These are phyloP conservation scores for Trichoderma orchidacearum DNA, from an alignment of 495 filamentous ascomycete genomes.

Conservation along the genomic window DNA sequence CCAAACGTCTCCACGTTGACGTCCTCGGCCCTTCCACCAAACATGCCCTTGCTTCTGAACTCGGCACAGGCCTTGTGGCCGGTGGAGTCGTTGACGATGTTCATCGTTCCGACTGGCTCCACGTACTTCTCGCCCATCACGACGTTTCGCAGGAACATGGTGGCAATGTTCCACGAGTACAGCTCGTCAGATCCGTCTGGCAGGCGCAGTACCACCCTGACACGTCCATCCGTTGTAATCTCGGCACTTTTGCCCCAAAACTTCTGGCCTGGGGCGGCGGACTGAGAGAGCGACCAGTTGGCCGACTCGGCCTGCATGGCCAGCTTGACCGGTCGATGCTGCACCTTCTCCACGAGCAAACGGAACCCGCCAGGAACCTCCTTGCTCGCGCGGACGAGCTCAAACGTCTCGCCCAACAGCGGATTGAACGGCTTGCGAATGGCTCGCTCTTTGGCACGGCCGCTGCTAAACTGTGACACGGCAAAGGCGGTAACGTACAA, in stretches of 20 bases:
- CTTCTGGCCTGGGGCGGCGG: constrained; percentile 79
- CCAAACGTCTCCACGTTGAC: constrained; percentile 61
- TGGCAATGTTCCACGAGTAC: constrained; percentile 75
- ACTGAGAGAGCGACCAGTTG: constrained; percentile 74
- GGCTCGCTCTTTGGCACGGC: constrained; percentile 73
- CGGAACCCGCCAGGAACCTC: constrained; percentile 61
- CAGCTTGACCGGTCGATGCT: constrained; percentile 79
- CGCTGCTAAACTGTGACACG: constrained; percentile 64
- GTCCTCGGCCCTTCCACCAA: constrained; percentile 86
- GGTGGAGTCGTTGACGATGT: constrained; percentile 64
- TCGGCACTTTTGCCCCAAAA: constrained; percentile 98
- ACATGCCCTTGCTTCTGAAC: constrained; percentile 92
- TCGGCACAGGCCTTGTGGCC: constrained; percentile 67
- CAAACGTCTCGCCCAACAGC: constrained; percentile 90
- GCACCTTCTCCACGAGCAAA: constrained; percentile 84
- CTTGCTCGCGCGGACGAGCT: constrained; percentile 74
- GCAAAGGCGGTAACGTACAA: constrained; percentile 85
- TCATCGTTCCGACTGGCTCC: constrained; percentile 82
- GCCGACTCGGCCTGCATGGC: constrained; percentile 84
- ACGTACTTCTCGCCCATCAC: constrained; percentile 98
- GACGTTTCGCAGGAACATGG: constrained; percentile 85
- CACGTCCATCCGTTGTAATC: constrained; percentile 78
- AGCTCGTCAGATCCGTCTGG: constrained; percentile 55
- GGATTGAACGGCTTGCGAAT: constrained; percentile 98
- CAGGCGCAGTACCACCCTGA: constrained; percentile 49